phyloP scores from a whole-genome alignment of 306 rosid genomes.

The Citrullus amarus region DNA sequence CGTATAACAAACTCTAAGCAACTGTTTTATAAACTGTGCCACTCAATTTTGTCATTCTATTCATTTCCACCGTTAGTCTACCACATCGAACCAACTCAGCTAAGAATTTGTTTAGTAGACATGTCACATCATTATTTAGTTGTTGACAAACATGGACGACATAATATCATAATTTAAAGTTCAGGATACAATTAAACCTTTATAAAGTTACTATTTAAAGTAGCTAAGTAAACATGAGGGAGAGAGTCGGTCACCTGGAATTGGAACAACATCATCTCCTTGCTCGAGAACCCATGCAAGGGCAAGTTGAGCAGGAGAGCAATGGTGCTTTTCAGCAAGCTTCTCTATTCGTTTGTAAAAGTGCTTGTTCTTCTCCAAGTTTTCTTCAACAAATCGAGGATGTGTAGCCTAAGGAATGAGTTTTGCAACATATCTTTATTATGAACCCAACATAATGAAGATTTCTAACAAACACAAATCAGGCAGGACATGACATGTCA shows the following conservation, averaged over 20 bases:
- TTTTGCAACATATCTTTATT: background rate
- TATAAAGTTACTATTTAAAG: background rate
- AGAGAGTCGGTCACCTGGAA: constrained; percentile 20
- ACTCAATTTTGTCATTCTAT: background rate
- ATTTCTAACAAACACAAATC: background rate
- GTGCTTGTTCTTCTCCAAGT: constrained; percentile 34
- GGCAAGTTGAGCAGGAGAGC: constrained; percentile 51
- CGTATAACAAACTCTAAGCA: background rate
- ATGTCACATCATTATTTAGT: background rate
- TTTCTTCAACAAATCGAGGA: constrained; percentile 48
- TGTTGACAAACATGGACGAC: background rate
- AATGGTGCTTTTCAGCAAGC: constrained; percentile 34
- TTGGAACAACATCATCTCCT: constrained; percentile 52
- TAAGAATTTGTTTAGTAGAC: background rate
- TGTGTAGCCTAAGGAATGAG: constrained; percentile 16
- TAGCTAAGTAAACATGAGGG: background rate
- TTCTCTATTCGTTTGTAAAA: constrained; percentile 34
- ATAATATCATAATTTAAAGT: background rate
- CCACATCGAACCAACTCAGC: background rate
- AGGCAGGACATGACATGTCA: background rate
- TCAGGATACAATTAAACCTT: background rate
- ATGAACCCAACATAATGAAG: background rate
- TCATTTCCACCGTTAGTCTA: background rate
- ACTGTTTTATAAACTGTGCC: background rate
- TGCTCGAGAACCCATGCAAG: constrained; percentile 59